Evolutionary conservation across 139 green algal species (phyloP).

Genomic region (Volvox reticuliferus): DNA sequence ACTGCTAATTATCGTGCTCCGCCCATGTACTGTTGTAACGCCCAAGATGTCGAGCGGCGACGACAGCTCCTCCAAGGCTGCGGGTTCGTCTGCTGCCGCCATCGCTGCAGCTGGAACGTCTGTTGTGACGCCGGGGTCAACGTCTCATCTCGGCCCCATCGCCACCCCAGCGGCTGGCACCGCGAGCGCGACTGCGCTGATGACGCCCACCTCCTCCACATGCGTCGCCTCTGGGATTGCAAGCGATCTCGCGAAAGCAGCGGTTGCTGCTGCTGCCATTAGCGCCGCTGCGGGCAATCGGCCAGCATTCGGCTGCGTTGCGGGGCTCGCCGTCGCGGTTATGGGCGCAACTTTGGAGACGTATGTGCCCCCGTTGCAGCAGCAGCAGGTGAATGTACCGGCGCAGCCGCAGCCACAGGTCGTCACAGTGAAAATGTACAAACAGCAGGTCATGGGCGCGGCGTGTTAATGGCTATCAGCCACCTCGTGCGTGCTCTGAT

Average conservation of each 20-base stretch:
- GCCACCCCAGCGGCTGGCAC: neutral
- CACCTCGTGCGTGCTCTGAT: neutral
- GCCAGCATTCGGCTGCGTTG: slow-evolving; percentile 12
- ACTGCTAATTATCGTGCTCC: neutral
- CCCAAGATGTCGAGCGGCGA: slow-evolving; percentile 27
- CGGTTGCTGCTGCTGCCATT: neutral
- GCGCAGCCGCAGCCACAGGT: neutral
- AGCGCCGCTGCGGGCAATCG: neutral
- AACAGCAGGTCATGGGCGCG: neutral
- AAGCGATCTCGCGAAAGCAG: neutral
- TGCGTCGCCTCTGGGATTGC: neutral
- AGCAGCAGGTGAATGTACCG: no score
- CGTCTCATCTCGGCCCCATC: neutral
- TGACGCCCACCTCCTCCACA: neutral
- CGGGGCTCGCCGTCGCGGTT: slow-evolving; percentile 11
- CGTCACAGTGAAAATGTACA: neutral
- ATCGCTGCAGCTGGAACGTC: neutral
- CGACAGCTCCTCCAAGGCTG: neutral
- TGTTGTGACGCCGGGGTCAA: neutral
- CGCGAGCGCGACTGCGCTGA: neutral
- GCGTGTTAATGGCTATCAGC: neutral
- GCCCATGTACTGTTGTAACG: neutral
- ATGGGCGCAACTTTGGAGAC: neutral
- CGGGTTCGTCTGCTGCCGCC: neutral
- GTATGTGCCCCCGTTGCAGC: no score